Conservation (phyloP, 1,284 basidiomycete species). For the Cerrena zonata region DNA sequence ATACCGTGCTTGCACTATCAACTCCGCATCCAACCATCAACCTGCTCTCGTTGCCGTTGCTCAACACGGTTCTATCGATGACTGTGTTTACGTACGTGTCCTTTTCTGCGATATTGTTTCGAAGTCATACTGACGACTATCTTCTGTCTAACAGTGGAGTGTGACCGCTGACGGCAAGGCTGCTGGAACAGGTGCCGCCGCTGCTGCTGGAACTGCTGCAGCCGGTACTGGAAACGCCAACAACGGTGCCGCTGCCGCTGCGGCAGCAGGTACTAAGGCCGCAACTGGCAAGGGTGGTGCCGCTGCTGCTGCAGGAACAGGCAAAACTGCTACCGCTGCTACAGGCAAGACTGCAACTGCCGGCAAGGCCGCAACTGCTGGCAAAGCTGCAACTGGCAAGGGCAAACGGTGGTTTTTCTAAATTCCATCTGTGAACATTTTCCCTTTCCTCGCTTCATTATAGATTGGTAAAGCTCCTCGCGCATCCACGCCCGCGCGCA, state of each 20-base stretch:
- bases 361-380: neutral
- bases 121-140: constrained; percentile 7
- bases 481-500: neutral
- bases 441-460: neutral
- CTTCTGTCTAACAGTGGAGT: constrained; percentile 30
- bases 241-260: constrained; percentile 11
- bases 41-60: constrained; percentile 50
- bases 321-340: neutral
- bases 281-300: neutral
- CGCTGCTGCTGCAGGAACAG: neutral
- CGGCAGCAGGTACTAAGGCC: neutral
- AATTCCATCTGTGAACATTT: neutral
- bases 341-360: constrained; percentile 6
- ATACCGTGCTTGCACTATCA: constrained; percentile 52
- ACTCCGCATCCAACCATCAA: constrained; percentile 53
- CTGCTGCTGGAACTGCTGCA: constrained; percentile 5
- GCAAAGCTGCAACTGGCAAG: neutral
- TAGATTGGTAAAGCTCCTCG: neutral
- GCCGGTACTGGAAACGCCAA: constrained; percentile 4
- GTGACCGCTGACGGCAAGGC: constrained; percentile 27
- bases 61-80: constrained; percentile 54
- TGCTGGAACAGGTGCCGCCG: too few relatives aligned
- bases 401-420: constrained; percentile 2
- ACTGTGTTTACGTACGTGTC: constrained; percentile 49
- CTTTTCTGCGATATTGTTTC: constrained; percentile 23